Conservation (phyloP, 148 eudicot species). For the Cornus controversa region DNA sequence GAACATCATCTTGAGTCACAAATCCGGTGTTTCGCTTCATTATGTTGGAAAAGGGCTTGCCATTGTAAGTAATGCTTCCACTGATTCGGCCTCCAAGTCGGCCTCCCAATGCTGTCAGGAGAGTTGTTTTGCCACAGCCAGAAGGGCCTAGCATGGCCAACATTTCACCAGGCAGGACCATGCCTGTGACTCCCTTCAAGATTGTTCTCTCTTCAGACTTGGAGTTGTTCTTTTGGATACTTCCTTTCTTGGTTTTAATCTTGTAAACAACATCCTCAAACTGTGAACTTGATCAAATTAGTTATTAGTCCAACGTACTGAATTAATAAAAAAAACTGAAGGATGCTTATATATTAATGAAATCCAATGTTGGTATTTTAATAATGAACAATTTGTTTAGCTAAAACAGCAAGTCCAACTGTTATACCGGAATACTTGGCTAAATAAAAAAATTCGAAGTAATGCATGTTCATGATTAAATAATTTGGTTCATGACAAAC, state of each 20-base stretch:
- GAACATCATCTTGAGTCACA: conserved; percentile 82
- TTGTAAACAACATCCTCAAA: conserved; percentile 69
- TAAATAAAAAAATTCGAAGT: too few species aligned
- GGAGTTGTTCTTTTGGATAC: conserved; percentile 17
- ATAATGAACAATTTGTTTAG: too few species aligned
- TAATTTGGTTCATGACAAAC: too few species aligned
- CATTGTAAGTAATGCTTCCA: conserved; percentile 63
- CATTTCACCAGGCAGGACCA: conserved; percentile 74
- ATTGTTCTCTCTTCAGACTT: conserved; percentile 42
- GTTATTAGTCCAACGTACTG: not conserved
- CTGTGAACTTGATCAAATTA: conserved; percentile 34
- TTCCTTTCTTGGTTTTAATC: conserved; percentile 29
- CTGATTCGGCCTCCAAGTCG: conserved; percentile 48
- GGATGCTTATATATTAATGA: too few species aligned
- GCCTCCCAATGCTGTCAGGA: conserved; percentile 77
- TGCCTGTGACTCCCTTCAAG: conserved; percentile 63
- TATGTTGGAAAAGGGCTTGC: conserved; percentile 48
- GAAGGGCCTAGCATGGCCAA: conserved; percentile 92
- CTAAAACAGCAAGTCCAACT: too few species aligned
- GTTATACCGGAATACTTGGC: too few species aligned
- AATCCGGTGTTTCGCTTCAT: conserved; percentile 69
- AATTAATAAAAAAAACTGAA: too few species aligned
- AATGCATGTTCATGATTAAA: too few species aligned
- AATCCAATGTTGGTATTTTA: too few species aligned
- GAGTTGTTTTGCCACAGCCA: conserved; percentile 89